A percentile compares a stretch with the other conserved stretches of the same genome.
These are phyloP conservation scores for Blastobotrys mokoenaii DNA, from an alignment of 805 yeast species.

Conservation along the genomic window DNA sequence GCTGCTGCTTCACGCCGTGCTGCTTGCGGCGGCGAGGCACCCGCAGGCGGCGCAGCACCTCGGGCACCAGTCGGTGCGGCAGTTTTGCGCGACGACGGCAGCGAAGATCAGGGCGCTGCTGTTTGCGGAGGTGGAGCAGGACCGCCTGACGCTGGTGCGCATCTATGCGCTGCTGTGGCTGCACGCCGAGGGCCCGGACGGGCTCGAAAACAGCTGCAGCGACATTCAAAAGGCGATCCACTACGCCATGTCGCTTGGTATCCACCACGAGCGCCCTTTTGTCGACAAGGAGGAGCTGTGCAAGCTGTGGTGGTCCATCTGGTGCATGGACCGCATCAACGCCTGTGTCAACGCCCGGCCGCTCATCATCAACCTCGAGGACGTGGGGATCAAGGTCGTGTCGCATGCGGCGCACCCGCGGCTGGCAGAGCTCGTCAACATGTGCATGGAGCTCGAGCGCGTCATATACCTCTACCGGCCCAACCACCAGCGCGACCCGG, in stretches of 20 bases:
- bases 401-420: conserved; percentile 21
- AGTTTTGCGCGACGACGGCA: conserved; percentile 27
- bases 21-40: conserved; percentile 36
- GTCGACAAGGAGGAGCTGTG: conserved; percentile 25
- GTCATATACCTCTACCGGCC: conserved; percentile 35
- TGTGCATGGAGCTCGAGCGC: conserved; percentile 29
- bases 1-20: conserved; percentile 34
- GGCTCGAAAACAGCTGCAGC: conserved; percentile 30
- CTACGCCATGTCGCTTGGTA: conserved; percentile 33
- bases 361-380: conserved; percentile 31
- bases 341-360: conserved; percentile 35
- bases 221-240: conserved; percentile 33
- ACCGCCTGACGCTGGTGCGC: conserved; percentile 31
- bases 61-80: conserved; percentile 24
- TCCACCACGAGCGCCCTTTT: conserved; percentile 32
- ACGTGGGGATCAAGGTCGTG: conserved; percentile 31
- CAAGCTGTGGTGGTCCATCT: conserved; percentile 34
- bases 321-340: conserved; percentile 33
- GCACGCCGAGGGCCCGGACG: conserved; percentile 34
- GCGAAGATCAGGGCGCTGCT: conserved; percentile 32
- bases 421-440: conserved; percentile 27
- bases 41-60: conserved; percentile 27
- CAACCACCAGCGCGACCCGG: not conserved
- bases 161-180: conserved; percentile 31
- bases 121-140: conserved; percentile 33